Conservation (phyloP, 73 alveolate genomes). For the Symbiodinium natans region DNA sequence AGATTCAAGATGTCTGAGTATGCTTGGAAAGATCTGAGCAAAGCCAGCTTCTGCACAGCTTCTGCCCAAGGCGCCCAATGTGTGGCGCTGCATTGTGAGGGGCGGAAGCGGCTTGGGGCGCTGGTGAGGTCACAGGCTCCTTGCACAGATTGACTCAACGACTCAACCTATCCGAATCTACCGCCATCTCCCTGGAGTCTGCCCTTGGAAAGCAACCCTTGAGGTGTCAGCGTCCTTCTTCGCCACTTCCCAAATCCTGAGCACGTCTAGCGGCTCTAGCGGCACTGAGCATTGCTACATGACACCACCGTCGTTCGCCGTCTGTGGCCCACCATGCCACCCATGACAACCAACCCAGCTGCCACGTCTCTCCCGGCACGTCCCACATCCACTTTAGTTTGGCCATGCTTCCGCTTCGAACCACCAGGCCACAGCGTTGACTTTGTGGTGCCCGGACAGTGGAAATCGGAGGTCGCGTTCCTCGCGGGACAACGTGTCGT, state of each 20-base stretch:
- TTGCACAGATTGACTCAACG: too few relatives aligned
- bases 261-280: not conserved
- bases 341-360: too few relatives aligned
- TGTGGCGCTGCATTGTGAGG: not conserved
- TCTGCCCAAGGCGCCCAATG: slow-evolving; percentile 62
- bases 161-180: too few relatives aligned
- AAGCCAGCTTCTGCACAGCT: too few relatives aligned
- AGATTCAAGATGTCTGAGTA: not conserved
- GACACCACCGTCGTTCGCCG: too few relatives aligned
- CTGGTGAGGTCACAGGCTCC: slow-evolving; percentile 79
- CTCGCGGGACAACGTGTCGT: not conserved
- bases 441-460: not conserved
- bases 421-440: slow-evolving; percentile 81
- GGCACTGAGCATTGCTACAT: too few relatives aligned
- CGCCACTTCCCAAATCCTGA: slow-evolving; percentile 70
- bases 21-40: not conserved
- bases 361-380: too few relatives aligned
- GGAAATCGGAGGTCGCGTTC: slow-evolving; percentile 52
- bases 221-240: too few relatives aligned
- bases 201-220: too few relatives aligned
- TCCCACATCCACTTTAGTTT: not conserved
- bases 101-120: slow-evolving; percentile 45
- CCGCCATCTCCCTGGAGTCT: too few relatives aligned
- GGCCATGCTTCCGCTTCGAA: slow-evolving; percentile 44
- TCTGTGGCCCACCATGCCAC: too few relatives aligned